Base-by-base conservation (phyloP, 2,329 filamentous ascomycete genomes). In the Colletotrichum trifolii region DNA sequence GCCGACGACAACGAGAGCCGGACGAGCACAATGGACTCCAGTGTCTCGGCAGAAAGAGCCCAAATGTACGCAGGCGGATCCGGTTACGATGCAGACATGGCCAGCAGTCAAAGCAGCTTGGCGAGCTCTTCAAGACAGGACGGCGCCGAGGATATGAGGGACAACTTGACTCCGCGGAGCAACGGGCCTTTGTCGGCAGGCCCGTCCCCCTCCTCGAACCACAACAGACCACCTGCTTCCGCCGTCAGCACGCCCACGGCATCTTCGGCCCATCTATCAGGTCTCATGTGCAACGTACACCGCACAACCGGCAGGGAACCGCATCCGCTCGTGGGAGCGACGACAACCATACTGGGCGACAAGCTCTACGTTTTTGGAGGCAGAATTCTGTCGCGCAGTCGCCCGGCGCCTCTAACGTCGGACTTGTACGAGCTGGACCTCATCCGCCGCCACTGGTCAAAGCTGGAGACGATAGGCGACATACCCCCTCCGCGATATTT, bases 301-400 rank as follows among this genome's bases (percentile, higher is more conserved):
- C 83, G 94, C 68, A 98, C 96, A 1, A 98, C 95, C 0, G 96
- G 96, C 40, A 89, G 89, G 67, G 94, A 98, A 74, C 96, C 96
- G 3, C 93, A 92, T 73, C 92, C 96, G 3, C 82, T 98, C 2
- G 96, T 99, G 0, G 96, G 96, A 38, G 95, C 96, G 6, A 97
- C 96, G 0, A 98, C 96, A 0, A 98, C 96, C 0, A 92, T 98
- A 52, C 78, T 99, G 2, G 96, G 95, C 35, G 96, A 99, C 77
- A 97, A 96, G 77, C 84, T 99, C 25, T 99, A 97, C 76, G 94
- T 98, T 4, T 99, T 98, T 81, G 96, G 96, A 50, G 96, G 96
- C 8, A 87, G 95, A 57, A 89, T 96, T 70, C 80, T 98, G 55
- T 97, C 96, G 12, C 84, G 93, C 69, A 95, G 89, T 68, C 88